Base-by-base conservation (phyloP, 1,284 basidiomycete genomes). In the Ceratobasidium papillatum region DNA sequence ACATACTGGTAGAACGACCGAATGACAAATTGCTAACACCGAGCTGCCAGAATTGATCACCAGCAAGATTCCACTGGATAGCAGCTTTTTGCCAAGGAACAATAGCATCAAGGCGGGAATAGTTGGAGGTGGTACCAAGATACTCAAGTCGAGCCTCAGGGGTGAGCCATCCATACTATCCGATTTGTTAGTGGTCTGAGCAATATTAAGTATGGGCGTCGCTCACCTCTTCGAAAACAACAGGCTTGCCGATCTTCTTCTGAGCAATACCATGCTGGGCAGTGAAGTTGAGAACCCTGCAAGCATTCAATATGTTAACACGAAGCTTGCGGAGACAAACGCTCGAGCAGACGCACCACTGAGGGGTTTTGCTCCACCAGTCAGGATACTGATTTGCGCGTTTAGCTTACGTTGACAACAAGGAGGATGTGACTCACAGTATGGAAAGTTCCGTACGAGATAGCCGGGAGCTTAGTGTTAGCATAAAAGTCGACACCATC, bases 31-130 rank as follows among this genome's bases (percentile, higher is more conserved):
- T 77, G 63, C 73, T 74, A 38, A 76, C 69, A 47, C 77, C 77
- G 43, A 78, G 51, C 45, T 78, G 77, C 77, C 77, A 78, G 74
- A 74, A 78, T 62, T 75, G 75, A 59, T 78, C 77, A 32, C 77
- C 77, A 65, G 75, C 76, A 19, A 78, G 73, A 19, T 68, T 58
- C 27, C 75, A 25, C 19, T 75, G 36, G 14, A 78, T 61, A 25
- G 38, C 54, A 34, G 77, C 73, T n/a, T 74, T 68, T 63, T 78
- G 77, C 77, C 77, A 78, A 8, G 72, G 61, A 19, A 69, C 76
- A 34, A 78, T 68, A 0, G 77, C 77, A n/a, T 78, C 47, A 30
- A 74, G 41, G 32, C 77, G 76, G 25, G 77, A 75, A 27, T 77
- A 64, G 61, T 77, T 78, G 52, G 74, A 76, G 12, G 59, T 56